Percentiles rank a stretch among this genome's conserved stretches.
Conservation (phyloP, 2,329 filamentous ascomycete genomes). For the Botryotinia calthae region DNA sequence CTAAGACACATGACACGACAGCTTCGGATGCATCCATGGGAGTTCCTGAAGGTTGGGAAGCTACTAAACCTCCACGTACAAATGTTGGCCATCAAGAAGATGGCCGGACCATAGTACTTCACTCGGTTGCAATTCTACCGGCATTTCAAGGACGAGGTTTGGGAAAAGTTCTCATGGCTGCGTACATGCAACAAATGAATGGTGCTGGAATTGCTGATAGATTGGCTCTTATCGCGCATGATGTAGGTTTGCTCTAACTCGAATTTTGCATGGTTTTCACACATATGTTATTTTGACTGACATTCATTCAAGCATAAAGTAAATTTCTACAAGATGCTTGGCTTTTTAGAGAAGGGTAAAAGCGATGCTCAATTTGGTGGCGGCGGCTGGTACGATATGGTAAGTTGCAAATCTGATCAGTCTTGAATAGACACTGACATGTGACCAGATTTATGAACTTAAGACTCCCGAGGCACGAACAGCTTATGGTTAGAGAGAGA, state of each 20-base stretch:
- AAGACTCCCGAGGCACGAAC: slow-evolving; percentile 27
- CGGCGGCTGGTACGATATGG: slow-evolving; percentile 81
- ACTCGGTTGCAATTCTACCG: slow-evolving; percentile 78
- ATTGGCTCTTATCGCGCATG: slow-evolving; percentile 73
- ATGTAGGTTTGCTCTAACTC: slow-evolving; percentile 46
- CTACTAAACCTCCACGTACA: slow-evolving; percentile 45
- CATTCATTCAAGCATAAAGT: slow-evolving; percentile 55
- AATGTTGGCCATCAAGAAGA: slow-evolving; percentile 66
- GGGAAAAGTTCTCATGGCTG: slow-evolving; percentile 69
- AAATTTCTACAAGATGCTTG: slow-evolving; percentile 71
- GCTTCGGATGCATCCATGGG: slow-evolving; percentile 78
- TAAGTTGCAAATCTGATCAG: slow-evolving; percentile 42
- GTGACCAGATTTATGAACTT: neutral
- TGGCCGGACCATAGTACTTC: slow-evolving; percentile 74
- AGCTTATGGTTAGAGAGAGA: slow-evolving; percentile 28
- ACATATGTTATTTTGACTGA: slow-evolving; percentile 11
- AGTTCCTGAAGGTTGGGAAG: slow-evolving; percentile 65
- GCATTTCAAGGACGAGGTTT: slow-evolving; percentile 71
- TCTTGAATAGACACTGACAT: neutral
- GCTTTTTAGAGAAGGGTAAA: slow-evolving; percentile 66
- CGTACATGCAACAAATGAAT: slow-evolving; percentile 75
- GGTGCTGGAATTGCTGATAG: slow-evolving; percentile 67
- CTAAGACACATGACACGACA: slow-evolving; percentile 59
- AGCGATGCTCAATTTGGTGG: slow-evolving; percentile 73
- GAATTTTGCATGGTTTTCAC: neutral